Base-by-base conservation (phyloP, 139 green algal genomes). In the Pseudopediastrum boryanum region DNA sequence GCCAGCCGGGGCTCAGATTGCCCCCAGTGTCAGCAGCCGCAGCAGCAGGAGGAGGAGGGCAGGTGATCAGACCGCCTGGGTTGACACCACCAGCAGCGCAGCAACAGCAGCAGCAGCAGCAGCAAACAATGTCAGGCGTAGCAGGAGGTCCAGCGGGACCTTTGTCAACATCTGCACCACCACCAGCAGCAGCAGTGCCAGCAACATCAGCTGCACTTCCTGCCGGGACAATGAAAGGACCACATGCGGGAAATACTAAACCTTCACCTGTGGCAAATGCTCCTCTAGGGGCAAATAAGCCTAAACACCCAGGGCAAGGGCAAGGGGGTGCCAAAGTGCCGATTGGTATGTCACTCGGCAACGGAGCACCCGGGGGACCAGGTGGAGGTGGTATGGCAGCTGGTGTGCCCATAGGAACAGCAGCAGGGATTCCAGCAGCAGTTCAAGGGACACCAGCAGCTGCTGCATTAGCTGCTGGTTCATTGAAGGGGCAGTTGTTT, bases 161-260 rank as follows among this genome's bases (percentile, higher is more conserved):
- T 46, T 52, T 69, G 67, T 6, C 75, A 67, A 43, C 83, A 56
- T 44, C 70, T 44, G 41, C 59, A 59, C 46, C 38, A 41, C 41
- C 25, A 35, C 35, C 59, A 41, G 64, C 78, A 77, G 75, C 54
- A 48, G 63, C 81, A 52, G 31, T 64, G 31, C 33, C 70, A 64
- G 39, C 56, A 64, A n/a, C 76, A 80, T 19, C 27, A 50, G 63
- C 67, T 70, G 42, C 42, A 63, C 27, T 61, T 70, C 56, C 25
- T 42, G 51, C 50, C 54, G n/a, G 35, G n/a, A n/a, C n/a, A n/a
- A n/a, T n/a, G n/a, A n/a, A n/a, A n/a, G n/a, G n/a, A n/a, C n/a
- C n/a, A n/a, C n/a, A n/a, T n/a, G n/a, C n/a, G n/a, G n/a, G n/a
- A n/a, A n/a, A n/a, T n/a, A n/a, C n/a, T n/a, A n/a, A n/a, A n/a